phyloP scores from a whole-genome alignment of 2,329 filamentous ascomycete genomes.

The Penicillium sp. region DNA sequence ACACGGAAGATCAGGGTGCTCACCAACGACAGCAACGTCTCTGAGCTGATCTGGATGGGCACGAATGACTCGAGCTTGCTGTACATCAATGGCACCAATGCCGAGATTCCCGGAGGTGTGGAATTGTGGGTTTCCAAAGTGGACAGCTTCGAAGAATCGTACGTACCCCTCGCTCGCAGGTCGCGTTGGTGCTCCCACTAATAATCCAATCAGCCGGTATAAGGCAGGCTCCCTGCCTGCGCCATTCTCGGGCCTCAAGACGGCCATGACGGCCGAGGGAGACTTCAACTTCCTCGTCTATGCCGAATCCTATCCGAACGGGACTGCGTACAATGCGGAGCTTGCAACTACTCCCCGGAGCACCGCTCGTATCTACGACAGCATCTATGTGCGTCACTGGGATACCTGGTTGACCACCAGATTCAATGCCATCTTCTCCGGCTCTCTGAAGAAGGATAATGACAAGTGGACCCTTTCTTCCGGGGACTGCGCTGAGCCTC shows the following conservation, averaged over 20 bases:
- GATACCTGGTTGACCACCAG: slow-evolving; percentile 67
- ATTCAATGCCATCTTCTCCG: slow-evolving; percentile 67
- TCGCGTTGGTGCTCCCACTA: neutral
- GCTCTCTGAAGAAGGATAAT: slow-evolving; percentile 46
- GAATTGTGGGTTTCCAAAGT: slow-evolving; percentile 36
- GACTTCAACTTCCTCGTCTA: slow-evolving; percentile 50
- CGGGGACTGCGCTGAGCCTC: slow-evolving; percentile 48
- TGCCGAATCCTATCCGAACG: slow-evolving; percentile 61
- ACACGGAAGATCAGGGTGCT: slow-evolving; percentile 61
- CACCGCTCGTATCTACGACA: slow-evolving; percentile 65
- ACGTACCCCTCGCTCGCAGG: slow-evolving; percentile 2
- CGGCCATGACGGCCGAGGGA: slow-evolving; percentile 30
- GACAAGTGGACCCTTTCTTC: slow-evolving; percentile 32
- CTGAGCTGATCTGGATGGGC: slow-evolving; percentile 71
- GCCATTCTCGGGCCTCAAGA: slow-evolving; percentile 36
- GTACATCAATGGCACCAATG: slow-evolving; percentile 48
- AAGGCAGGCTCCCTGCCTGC: slow-evolving; percentile 36
- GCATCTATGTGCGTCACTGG: slow-evolving; percentile 77
- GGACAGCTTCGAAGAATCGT: slow-evolving; percentile 29
- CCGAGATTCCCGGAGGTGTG: slow-evolving; percentile 35
- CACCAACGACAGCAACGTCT: slow-evolving; percentile 58
- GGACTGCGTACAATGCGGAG: slow-evolving; percentile 62
- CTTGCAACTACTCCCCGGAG: slow-evolving; percentile 55
- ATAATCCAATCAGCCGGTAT: slow-evolving; percentile 22
- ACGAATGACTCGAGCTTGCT: slow-evolving; percentile 56